A percentile compares a stretch with the other conserved stretches of the same genome.
Evolutionary conservation across 805 yeast genomes (phyloP).

Genomic region (Komagataella pseudopastoris): DNA sequence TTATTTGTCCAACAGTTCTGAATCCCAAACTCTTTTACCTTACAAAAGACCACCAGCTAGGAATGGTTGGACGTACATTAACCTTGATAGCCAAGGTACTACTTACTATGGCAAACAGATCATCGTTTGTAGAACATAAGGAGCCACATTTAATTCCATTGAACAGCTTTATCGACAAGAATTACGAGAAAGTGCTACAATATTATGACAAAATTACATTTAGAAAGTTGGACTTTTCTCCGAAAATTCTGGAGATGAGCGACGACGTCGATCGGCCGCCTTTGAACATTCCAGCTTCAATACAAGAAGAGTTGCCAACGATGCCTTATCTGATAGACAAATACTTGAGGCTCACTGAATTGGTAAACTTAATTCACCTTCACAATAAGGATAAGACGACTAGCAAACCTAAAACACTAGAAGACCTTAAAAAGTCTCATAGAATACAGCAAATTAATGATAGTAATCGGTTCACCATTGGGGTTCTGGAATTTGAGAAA

Average conservation of each 20-base stretch:
- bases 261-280: conserved; percentile 44
- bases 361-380: conserved; percentile 29
- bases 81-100: conserved; percentile 72
- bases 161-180: conserved; percentile 53
- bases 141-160: conserved; percentile 68
- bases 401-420: conserved; percentile 5
- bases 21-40: conserved; percentile 80
- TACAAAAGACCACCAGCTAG: conserved; percentile 56
- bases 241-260: conserved; percentile 36
- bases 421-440: conserved; percentile 6
- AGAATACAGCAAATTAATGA: conserved; percentile 2
- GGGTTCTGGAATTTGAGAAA: conserved; percentile 21
- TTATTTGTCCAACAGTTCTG: conserved; percentile 81
- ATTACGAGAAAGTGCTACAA: conserved; percentile 43
- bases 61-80: conserved; percentile 60
- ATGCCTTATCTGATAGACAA: conserved; percentile 61
- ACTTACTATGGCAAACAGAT: conserved; percentile 67
- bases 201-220: conserved; percentile 67
- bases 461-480: conserved; percentile 12
- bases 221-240: conserved; percentile 47
- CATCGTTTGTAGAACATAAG: conserved; percentile 59
- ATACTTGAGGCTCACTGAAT: conserved; percentile 43
- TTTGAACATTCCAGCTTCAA: conserved; percentile 35
- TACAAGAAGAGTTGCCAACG: conserved; percentile 47
- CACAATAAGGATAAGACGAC: conserved; percentile 9